phyloP scores from a whole-genome alignment of 2,329 filamentous ascomycete species.

The Apiospora sp. region DNA sequence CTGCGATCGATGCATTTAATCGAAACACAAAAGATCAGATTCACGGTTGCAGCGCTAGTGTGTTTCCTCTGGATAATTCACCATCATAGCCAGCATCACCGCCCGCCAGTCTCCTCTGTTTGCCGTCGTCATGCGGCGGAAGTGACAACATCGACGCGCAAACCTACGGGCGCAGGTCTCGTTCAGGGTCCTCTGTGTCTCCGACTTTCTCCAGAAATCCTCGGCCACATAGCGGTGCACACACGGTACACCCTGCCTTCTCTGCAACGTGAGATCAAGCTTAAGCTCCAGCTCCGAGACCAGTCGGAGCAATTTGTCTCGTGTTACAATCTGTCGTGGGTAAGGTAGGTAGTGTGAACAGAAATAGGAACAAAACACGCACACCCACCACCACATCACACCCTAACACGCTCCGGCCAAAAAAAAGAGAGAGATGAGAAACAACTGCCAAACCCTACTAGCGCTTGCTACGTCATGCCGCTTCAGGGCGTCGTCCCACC shows the following conservation, averaged over 20 bases:
- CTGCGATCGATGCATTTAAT: background rate
- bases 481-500: background rate
- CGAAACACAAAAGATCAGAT: slow-evolving; percentile 2
- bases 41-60: background rate
- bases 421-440: background rate
- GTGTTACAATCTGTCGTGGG: background rate
- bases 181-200: background rate
- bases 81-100: background rate
- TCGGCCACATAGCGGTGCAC: background rate
- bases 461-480: slow-evolving; percentile 18
- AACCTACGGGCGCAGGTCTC: background rate
- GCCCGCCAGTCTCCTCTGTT: too few relatives aligned
- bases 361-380: background rate
- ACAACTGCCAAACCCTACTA: slow-evolving; percentile 1
- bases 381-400: background rate
- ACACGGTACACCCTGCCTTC: too few relatives aligned
- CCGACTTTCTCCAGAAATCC: background rate
- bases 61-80: background rate
- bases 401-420: background rate
- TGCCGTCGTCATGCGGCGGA: background rate
- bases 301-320: background rate
- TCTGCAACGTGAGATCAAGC: background rate
- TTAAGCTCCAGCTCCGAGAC: slow-evolving; percentile 5
- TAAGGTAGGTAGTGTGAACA: background rate
- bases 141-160: slow-evolving; percentile 9